phyloP scores from a whole-genome alignment of 768 basidiomycete species.

The Roridomyces roridus region DNA sequence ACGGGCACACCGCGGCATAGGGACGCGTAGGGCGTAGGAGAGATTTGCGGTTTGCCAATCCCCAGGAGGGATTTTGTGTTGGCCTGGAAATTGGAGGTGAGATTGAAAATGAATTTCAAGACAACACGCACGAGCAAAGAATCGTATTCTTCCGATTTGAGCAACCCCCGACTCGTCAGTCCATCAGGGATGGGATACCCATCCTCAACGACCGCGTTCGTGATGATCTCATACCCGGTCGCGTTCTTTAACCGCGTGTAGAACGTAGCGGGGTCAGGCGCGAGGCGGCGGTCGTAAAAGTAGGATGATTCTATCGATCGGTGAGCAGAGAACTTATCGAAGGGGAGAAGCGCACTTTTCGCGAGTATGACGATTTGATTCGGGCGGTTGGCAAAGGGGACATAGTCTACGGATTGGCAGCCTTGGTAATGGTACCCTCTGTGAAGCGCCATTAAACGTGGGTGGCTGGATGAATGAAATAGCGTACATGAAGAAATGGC shows the following conservation, averaged over 20 bases:
- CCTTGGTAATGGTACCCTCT: slow-evolving; percentile 18
- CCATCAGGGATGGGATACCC: slow-evolving; percentile 16
- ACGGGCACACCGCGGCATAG: slow-evolving; percentile 19
- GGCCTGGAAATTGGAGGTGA: neutral
- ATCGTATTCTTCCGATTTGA: slow-evolving; percentile 3
- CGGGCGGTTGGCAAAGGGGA: slow-evolving; percentile 13
- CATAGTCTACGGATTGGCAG: slow-evolving; percentile 6
- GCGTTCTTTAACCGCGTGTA: slow-evolving; percentile 7
- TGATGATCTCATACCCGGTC: slow-evolving; percentile 4
- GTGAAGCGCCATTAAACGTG: no score
- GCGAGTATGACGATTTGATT: slow-evolving; percentile 21
- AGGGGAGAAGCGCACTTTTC: slow-evolving; percentile 11
- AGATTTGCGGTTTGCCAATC: slow-evolving; percentile 16
- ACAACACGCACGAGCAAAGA: slow-evolving; percentile 4
- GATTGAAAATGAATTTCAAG: neutral
- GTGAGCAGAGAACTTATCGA: neutral
- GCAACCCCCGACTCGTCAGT: neutral
- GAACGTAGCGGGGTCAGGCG: neutral
- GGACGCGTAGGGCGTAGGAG: slow-evolving; percentile 17
- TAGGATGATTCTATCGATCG: slow-evolving; percentile 10
- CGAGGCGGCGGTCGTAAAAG: slow-evolving; percentile 1
- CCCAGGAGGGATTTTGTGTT: slow-evolving; percentile 16
- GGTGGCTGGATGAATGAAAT: neutral
- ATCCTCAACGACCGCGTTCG: slow-evolving; percentile 4
- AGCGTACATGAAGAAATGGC: slow-evolving; percentile 20